Evolutionary conservation across 140 eudicot genomes (phyloP), one percentile per base, ranked within the genome.

Genomic region (Artemisia princeps): DNA sequence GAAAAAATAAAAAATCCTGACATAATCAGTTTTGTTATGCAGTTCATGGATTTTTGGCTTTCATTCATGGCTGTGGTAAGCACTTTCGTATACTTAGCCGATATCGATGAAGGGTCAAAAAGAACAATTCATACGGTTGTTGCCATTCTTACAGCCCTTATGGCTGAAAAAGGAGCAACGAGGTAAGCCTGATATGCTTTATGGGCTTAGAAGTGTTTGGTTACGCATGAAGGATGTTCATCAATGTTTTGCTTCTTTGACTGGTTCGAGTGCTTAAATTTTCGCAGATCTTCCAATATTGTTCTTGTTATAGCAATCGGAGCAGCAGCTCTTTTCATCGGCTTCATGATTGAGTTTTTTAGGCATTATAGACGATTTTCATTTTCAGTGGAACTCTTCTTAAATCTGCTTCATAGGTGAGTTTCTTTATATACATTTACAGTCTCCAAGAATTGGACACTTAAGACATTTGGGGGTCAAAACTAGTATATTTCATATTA

Each of bases 21-120:
- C 44, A 37, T 37, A 37, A 37, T 37, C 44, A 37, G 51, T 10
- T 11, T 6, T 46, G 40, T 26, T 62, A n/a, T 68, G 55, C 85
- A 92, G 96, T 85, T 92, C 75, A 77, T 92, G 83, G 98, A 92
- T 58, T 92, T 92, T 76, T 92, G 98, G 98, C 98, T 92, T 73
- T 92, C 95, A 9, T 92, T 85, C 80, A 88, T 92, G 98, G 98
- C 98, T 33, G 95, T 92, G 68, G 92, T 92, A 72, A 88, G 98
- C 69, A 92, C 96, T 64, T 92, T 87, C 52, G 92, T 92, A 62
- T 92, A 85, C 78, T 62, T 92, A 46, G 72, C 98, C 52, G 78
- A 82, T 60, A 85, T 92, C 33, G 87, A 83, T 69, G 98, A 92
- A 85, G 78, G 75, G 71, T 67, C 95, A 64, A 87, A 83, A 78